Conservation (phyloP, 352 stramenopile species). For the Phytophthora colocasiae region DNA sequence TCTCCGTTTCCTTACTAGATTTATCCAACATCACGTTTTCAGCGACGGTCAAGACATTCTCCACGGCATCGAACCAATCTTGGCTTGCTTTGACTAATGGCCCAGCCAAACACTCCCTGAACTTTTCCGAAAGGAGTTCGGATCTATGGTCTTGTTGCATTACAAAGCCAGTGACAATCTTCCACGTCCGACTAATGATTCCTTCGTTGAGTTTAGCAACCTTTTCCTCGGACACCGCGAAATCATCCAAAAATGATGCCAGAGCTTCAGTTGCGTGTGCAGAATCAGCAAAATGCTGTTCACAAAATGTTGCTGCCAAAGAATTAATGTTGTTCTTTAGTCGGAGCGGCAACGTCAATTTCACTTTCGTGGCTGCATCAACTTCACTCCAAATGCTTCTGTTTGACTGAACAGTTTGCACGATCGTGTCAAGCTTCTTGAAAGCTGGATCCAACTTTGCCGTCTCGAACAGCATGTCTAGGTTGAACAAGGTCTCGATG, state of each 20-base stretch:
- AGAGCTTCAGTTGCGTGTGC: constrained; percentile 8
- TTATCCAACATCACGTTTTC: constrained; percentile 5
- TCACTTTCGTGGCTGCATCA: constrained; percentile 12
- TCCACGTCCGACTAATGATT: constrained; percentile 6
- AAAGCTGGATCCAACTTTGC: constrained; percentile 19
- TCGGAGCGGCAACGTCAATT: constrained; percentile 29
- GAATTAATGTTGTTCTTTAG: constrained; percentile 41
- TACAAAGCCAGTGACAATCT: background rate
- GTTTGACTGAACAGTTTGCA: constrained; percentile 27
- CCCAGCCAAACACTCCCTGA: constrained; percentile 21
- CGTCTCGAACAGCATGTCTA: constrained; percentile 39
- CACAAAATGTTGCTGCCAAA: constrained; percentile 26
- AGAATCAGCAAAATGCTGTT: background rate
- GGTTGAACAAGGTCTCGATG: constrained; percentile 36
- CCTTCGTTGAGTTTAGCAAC: background rate
- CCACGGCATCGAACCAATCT: constrained; percentile 34
- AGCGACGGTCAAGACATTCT: constrained; percentile 14
- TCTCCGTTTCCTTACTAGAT: constrained; percentile 21
- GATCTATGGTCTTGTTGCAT: background rate
- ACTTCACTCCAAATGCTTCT: constrained; percentile 28
- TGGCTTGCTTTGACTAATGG: constrained; percentile 22
- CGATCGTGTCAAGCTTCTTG: constrained; percentile 4
- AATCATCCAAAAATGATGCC: constrained; percentile 20
- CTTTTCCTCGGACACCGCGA: constrained; percentile 30
- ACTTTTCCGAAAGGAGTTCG: constrained; percentile 20